Evolutionary conservation across 768 basidiomycete genomes (phyloP).

Genomic region (Agaricus sinodeliciosus): DNA sequence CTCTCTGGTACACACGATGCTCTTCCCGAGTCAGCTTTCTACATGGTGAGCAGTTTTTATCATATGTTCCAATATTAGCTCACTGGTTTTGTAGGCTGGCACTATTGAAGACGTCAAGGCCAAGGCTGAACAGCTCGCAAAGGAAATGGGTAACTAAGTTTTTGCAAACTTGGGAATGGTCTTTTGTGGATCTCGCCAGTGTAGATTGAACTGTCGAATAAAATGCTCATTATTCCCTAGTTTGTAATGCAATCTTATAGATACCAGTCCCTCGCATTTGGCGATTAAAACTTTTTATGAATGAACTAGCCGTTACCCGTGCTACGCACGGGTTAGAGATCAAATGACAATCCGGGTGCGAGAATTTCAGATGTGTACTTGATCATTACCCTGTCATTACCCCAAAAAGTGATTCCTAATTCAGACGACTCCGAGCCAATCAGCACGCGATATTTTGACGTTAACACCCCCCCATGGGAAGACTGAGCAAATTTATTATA

Average conservation of each 20-base stretch:
- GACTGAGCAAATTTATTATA: too few species aligned
- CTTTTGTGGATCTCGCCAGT: conserved; percentile 8
- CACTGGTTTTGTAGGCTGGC: conserved; percentile 44
- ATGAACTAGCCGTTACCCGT: too few species aligned
- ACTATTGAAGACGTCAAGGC: conserved; percentile 95
- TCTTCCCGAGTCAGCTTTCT: conserved; percentile 95
- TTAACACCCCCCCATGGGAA: too few species aligned
- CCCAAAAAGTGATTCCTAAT: too few species aligned
- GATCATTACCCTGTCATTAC: too few species aligned
- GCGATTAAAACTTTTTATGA: conserved; percentile 27
- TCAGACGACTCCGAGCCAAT: too few species aligned
- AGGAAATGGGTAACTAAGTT: conserved; percentile 71
- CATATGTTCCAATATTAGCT: not conserved
- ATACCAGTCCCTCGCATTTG: conserved; percentile 39
- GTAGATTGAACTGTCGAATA: conserved; percentile 14
- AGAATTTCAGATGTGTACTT: too few species aligned
- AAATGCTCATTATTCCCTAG: conserved; percentile 12
- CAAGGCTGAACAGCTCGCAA: conserved; percentile 96
- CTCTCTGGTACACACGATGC: conserved; percentile 82
- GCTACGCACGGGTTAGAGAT: too few species aligned
- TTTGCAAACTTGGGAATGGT: conserved; percentile 3
- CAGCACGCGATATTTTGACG: too few species aligned
- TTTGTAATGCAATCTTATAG: conserved; percentile 8
- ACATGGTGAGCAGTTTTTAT: conserved; percentile 57
- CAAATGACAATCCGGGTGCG: too few species aligned